phyloP scores from a whole-genome alignment of 768 basidiomycete genomes.

The Lepiota venenata region DNA sequence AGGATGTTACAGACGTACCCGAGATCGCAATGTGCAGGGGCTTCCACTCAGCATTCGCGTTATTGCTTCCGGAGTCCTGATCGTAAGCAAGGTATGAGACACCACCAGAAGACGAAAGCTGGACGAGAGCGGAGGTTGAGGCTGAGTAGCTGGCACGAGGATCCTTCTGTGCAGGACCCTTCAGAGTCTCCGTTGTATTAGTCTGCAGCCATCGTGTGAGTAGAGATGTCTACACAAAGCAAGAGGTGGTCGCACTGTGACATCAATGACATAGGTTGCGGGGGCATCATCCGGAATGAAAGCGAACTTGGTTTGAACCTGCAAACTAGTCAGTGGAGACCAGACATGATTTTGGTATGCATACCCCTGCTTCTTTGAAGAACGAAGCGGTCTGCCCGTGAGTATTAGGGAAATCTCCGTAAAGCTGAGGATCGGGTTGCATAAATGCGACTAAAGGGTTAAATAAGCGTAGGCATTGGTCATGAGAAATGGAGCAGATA shows the following conservation, averaged over 20 bases:
- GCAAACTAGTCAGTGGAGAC: neutral
- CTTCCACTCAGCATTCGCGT: conserved; percentile 47
- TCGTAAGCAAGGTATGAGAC: conserved; percentile 61
- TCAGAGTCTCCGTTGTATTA: conserved; percentile 61
- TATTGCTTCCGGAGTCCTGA: conserved; percentile 37
- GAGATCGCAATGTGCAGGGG: conserved; percentile 35
- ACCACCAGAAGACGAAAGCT: conserved; percentile 58
- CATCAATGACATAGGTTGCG: conserved; percentile 68
- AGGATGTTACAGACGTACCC: neutral
- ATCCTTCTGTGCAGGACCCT: conserved; percentile 61
- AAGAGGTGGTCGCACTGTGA: conserved; percentile 39
- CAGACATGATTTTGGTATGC: conserved; percentile 16
- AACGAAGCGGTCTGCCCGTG: conserved; percentile 71
- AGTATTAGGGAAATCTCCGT: conserved; percentile 63
- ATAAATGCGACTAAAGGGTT: conserved; percentile 53
- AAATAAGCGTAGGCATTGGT: neutral
- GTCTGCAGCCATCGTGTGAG: conserved; percentile 30
- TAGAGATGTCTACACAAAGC: neutral
- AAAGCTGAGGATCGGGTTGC: conserved; percentile 62
- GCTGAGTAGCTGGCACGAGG: conserved; percentile 62
- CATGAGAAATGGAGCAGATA: neutral
- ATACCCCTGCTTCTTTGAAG: conserved; percentile 53
- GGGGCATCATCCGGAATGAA: conserved; percentile 76
- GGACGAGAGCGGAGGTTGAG: conserved; percentile 56
- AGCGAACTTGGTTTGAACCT: conserved; percentile 72